phyloP scores from a whole-genome alignment of 441 rosid genomes.

The Populus tomentosa region DNA sequence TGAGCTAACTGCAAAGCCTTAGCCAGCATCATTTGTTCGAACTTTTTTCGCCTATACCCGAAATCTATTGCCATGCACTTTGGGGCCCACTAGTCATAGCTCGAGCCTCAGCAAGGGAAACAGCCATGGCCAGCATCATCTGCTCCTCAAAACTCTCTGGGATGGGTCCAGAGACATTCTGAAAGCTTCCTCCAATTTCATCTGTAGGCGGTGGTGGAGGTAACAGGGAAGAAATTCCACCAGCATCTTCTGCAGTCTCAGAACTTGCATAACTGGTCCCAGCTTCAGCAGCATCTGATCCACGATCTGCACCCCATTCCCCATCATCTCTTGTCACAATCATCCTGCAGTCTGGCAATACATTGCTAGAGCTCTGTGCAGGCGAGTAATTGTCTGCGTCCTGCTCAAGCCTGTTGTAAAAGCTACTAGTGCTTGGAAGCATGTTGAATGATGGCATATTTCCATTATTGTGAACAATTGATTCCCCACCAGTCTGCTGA shows the following conservation, averaged over 20 bases:
- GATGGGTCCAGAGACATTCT: slow-evolving; percentile 39
- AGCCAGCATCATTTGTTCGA: slow-evolving; percentile 18
- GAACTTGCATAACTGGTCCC: slow-evolving; percentile 65
- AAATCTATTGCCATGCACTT: slow-evolving; percentile 65
- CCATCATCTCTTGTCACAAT: slow-evolving; percentile 31
- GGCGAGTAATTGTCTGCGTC: slow-evolving; percentile 36
- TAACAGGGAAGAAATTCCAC: slow-evolving; percentile 25
- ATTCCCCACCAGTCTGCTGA: slow-evolving; percentile 65
- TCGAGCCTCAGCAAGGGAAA: slow-evolving; percentile 82
- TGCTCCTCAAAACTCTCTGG: slow-evolving; percentile 95
- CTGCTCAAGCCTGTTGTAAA: slow-evolving; percentile 29
- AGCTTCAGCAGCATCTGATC: slow-evolving; percentile 54
- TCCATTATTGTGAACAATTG: slow-evolving; percentile 34
- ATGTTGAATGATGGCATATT: slow-evolving; percentile 26
- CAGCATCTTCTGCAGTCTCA: slow-evolving; percentile 40
- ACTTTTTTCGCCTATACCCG: slow-evolving; percentile 3
- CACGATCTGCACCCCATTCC: slow-evolving; percentile 50
- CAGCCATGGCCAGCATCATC: slow-evolving; percentile 97
- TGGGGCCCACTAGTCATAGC: slow-evolving; percentile 44
- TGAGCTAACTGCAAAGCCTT: slow-evolving; percentile 16
- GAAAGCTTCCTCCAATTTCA: slow-evolving; percentile 33
- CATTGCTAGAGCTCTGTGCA: slow-evolving; percentile 26
- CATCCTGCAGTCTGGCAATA: slow-evolving; percentile 30
- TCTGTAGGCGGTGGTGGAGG: slow-evolving; percentile 22
- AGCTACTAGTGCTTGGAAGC: slow-evolving; percentile 36